These are phyloP conservation scores for Hirschioporus abietinus DNA, from an alignment of 768 basidiomycete genomes.

Conservation along the genomic window DNA sequence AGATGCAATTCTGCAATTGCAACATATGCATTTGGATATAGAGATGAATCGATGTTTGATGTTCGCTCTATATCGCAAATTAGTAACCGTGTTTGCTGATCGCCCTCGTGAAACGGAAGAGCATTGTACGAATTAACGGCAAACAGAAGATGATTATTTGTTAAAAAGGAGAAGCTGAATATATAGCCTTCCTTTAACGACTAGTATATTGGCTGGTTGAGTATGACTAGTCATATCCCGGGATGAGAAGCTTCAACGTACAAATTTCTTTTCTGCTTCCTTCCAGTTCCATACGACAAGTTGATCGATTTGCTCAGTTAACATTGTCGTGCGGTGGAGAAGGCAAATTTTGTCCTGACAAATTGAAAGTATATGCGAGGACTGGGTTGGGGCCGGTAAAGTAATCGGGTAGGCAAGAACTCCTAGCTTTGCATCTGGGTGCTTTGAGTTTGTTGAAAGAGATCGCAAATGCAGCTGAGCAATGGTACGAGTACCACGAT, in stretches of 20 bases:
- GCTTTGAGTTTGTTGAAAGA: background rate
- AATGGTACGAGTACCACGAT: background rate
- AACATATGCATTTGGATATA: background rate
- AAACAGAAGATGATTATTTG: background rate
- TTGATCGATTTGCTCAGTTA: background rate
- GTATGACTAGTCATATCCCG: too few relatives aligned
- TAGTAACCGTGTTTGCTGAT: background rate
- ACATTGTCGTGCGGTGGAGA: background rate
- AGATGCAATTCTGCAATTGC: background rate
- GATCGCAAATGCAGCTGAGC: background rate
- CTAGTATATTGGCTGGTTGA: background rate
- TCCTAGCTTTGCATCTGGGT: background rate
- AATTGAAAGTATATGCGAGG: background rate
- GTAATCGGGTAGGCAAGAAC: background rate
- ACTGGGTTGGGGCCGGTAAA: background rate
- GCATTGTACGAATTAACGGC: background rate
- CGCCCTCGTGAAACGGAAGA: background rate
- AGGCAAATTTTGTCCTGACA: background rate
- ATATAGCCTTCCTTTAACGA: background rate
- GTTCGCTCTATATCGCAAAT: background rate
- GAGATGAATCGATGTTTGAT: background rate
- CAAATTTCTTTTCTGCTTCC: background rate
- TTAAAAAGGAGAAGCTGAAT: background rate
- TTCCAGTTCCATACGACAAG: background rate
- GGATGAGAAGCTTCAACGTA: background rate